phyloP scores from a whole-genome alignment of 1,139 yeast genomes.

The Suhomyces wounanorum region DNA sequence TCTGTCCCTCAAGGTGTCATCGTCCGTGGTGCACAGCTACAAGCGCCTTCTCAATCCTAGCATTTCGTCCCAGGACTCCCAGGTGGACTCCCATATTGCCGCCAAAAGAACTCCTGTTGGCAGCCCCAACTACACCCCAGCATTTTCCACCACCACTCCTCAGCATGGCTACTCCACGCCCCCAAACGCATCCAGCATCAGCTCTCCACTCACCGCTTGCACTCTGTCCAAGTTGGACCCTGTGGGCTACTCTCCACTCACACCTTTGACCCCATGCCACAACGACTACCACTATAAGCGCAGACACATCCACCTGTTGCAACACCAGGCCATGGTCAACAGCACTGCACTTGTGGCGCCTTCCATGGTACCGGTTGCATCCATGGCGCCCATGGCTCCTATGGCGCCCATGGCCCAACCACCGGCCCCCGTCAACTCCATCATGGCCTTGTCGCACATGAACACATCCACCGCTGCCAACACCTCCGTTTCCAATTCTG shows the following conservation, averaged over 20 bases:
- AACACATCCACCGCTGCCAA: neutral
- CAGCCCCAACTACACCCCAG: conserved; percentile 7
- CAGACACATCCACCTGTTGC: conserved; percentile 12
- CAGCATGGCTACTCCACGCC: conserved; percentile 9
- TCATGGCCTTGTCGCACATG: neutral
- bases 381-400: neutral
- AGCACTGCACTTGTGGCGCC: neutral
- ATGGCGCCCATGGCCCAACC: neutral
- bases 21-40: conserved; percentile 11
- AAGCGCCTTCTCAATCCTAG: conserved; percentile 10
- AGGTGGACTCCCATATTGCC: neutral
- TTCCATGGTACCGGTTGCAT: neutral
- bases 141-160: conserved; percentile 6
- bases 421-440: neutral
- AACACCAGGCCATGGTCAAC: conserved; percentile 12
- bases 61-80: neutral
- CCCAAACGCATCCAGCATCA: conserved; percentile 5
- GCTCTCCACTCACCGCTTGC: conserved; percentile 11
- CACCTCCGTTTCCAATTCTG: neutral
- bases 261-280: conserved; percentile 19
- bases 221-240: conserved; percentile 6
- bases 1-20: conserved; percentile 25
- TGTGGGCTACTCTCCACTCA: conserved; percentile 15
- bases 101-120: neutral
- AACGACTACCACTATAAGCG: conserved; percentile 16